Percentiles rank a stretch among this genome's conserved stretches.
phyloP scores from a whole-genome alignment of 2,329 filamentous ascomycete species.

The Diaporthe destruens region DNA sequence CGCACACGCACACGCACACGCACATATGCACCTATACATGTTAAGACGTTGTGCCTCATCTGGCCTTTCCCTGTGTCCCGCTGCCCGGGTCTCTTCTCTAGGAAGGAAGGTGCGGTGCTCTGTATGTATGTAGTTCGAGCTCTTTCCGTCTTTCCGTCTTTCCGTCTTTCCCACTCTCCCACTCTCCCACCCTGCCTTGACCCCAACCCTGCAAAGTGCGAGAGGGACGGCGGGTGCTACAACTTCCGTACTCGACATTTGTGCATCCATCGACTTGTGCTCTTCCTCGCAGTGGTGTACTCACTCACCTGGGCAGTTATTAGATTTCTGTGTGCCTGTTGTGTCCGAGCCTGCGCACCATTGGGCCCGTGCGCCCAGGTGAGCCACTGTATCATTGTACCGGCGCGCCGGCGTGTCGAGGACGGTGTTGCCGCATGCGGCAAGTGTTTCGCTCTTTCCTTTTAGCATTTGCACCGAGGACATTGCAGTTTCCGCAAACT shows the following conservation, averaged over 20 bases:
- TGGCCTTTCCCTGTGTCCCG: conserved; percentile 2
- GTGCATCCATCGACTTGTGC: background rate
- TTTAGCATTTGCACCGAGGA: conserved; percentile 11
- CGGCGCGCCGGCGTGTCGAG: background rate
- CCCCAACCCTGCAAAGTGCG: conserved; percentile 11
- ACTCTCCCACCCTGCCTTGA: background rate
- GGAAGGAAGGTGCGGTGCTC: too few relatives aligned
- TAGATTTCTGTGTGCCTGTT: background rate
- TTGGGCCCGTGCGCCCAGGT: conserved; percentile 1
- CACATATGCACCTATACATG: background rate
- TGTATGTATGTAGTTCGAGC: background rate
- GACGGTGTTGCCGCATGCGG: conserved; percentile 4
- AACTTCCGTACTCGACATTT: background rate
- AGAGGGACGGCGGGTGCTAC: background rate
- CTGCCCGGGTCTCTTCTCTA: background rate
- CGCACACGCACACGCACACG: too few relatives aligned
- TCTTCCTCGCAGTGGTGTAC: background rate
- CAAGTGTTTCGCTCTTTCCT: conserved; percentile 27
- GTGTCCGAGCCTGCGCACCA: background rate
- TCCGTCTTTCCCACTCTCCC: too few relatives aligned
- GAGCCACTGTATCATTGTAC: background rate
- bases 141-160: too few relatives aligned
- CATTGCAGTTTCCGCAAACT: background rate
- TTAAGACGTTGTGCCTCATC: background rate
- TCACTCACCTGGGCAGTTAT: background rate